Evolutionary conservation across 805 yeast species (phyloP).

Genomic region (Myxozyma vanderwaltii): DNA sequence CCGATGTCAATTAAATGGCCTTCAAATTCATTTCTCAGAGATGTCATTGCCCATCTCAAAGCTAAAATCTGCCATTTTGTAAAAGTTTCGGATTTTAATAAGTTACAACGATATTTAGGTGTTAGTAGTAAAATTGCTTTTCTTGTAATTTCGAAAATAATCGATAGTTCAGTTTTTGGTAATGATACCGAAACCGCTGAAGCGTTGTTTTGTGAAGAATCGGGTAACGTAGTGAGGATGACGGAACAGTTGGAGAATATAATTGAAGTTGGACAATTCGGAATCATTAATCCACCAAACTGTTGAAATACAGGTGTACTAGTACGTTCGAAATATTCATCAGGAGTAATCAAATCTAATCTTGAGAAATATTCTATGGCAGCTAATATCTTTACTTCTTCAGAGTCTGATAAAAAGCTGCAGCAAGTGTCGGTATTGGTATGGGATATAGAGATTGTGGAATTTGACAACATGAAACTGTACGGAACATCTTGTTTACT

Average conservation of each 20-base stretch:
- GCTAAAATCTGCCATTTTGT: slow-evolving; percentile 7
- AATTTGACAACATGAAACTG: background rate
- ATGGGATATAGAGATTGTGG: background rate
- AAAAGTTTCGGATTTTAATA: background rate
- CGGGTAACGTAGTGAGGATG: background rate
- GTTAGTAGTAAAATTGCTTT: background rate
- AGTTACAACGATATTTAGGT: slow-evolving; percentile 5
- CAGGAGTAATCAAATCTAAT: background rate
- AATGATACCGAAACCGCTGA: background rate
- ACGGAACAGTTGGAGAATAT: slow-evolving; percentile 11
- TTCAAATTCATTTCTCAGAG: background rate
- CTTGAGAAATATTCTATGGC: slow-evolving; percentile 2
- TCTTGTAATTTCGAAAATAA: background rate
- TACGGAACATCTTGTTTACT: background rate
- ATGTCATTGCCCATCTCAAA: background rate
- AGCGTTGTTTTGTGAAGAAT: too few relatives aligned
- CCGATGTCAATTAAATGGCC: background rate
- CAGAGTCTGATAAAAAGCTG: background rate
- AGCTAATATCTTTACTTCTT: background rate
- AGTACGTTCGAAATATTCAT: background rate
- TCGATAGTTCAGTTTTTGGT: background rate
- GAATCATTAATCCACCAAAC: slow-evolving; percentile 5
- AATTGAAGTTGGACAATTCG: background rate
- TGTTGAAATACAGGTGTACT: background rate
- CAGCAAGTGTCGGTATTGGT: too few relatives aligned